Evolutionary conservation across 2,329 filamentous ascomycete species (phyloP), one percentile per base, ranked within the genome.

Genomic region (Coniochaeta sp.): DNA sequence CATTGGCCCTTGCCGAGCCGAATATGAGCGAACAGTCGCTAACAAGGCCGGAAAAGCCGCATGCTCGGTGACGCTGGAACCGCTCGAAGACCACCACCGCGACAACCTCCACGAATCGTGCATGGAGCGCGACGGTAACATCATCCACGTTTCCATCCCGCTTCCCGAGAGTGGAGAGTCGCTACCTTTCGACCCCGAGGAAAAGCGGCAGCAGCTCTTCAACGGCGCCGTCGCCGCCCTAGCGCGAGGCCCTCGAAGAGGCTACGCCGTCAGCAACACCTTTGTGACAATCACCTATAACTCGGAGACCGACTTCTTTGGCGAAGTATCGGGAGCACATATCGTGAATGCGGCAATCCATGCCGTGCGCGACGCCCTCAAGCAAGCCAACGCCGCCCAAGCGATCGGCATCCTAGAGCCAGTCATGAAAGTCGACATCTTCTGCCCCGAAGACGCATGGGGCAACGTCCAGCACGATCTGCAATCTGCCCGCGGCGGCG

Each of bases 351-450:
- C 86, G 75, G 70, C 84, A 74, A 69, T 79, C 44, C 74, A 74
- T 1, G 89, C 90, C 1, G 88, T 93, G 0, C 84, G 88, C 62
- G 79, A 82, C 9, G 88, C 88, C 0, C 81, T 98, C 1, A 82
- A 83, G 58, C 80, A 85, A 19, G 85, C 87, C 0, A 80, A 84
- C 60, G 75, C 80, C 11, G 73, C 76, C 31, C 70, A 77, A 2
- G 76, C 79, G 2, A 82, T 91, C 1, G 82, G 83, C 1, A 78
- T 99, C 43, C 89, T 98, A 76, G 95, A 99, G 70, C 95, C 95
- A 1, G 90, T 99, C 59, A 97, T 98, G 91, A 87, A 88, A 62
- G 91, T 90, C 6, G 86, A 88, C 58, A 96, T 99, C 69, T 87
- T 85, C 65, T 91, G 95, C 57, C 90, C 95, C 58, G 93, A 97